Evolutionary conservation across 1,139 yeast genomes (phyloP).

Genomic region (Kurtzmaniella quercitrusa): DNA sequence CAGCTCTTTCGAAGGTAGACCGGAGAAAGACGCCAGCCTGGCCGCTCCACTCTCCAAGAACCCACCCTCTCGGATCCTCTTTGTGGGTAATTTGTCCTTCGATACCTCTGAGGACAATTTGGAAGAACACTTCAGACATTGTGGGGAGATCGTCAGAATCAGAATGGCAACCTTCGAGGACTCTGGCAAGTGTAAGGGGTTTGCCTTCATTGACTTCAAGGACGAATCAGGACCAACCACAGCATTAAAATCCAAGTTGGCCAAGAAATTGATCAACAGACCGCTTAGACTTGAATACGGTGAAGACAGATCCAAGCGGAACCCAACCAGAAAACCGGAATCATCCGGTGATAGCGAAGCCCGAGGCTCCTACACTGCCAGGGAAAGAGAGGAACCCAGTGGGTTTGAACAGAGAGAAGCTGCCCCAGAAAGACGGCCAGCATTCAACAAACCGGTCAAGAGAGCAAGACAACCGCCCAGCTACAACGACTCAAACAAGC

Average conservation of each 20-base stretch:
- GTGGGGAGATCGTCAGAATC: constrained; percentile 75
- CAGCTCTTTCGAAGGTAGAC: constrained; percentile 83
- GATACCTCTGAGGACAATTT: constrained; percentile 84
- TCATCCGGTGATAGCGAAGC: constrained; percentile 5
- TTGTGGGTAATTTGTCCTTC: constrained; percentile 89
- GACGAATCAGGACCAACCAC: constrained; percentile 77
- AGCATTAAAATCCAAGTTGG: constrained; percentile 71
- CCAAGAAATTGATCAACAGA: constrained; percentile 67
- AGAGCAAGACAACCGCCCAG: constrained; percentile 10
- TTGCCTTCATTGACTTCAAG: constrained; percentile 85
- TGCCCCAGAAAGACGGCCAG: not conserved
- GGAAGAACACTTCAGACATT: constrained; percentile 70
- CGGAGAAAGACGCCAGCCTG: constrained; percentile 48
- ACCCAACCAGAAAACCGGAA: constrained; percentile 24
- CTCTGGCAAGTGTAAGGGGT: constrained; percentile 93
- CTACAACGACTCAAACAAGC: constrained; percentile 22
- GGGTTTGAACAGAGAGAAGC: not conserved
- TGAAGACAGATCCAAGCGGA: constrained; percentile 86
- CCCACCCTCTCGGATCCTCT: constrained; percentile 85
- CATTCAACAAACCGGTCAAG: constrained; percentile 10
- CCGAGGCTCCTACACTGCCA: constrained; percentile 3
- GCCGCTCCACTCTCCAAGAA: constrained; percentile 45
- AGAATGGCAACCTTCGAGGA: constrained; percentile 98
- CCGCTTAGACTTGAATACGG: constrained; percentile 87
- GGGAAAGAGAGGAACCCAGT: constrained; percentile 12